Percentiles rank a stretch among this genome's conserved stretches.
phyloP scores from a whole-genome alignment of 2,329 filamentous ascomycete species.

The Boeremia lycopersici region DNA sequence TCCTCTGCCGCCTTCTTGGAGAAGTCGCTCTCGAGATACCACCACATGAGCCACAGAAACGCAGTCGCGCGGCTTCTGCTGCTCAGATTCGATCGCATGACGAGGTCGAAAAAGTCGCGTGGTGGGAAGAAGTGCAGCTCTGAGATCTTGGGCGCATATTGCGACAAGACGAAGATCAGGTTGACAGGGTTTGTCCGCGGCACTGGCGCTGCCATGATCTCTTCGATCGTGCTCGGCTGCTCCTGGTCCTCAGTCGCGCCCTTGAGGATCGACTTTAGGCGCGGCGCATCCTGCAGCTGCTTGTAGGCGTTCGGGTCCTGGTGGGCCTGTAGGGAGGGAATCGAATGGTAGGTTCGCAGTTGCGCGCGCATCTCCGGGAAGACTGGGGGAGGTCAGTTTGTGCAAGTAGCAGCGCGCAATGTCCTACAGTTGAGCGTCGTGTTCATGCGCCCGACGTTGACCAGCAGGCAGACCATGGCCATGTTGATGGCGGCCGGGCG shows the following conservation, averaged over 20 bases:
- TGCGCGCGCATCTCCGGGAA: slow-evolving; percentile 99
- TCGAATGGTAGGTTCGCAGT: slow-evolving; percentile 95
- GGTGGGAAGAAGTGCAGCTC: slow-evolving; percentile 87
- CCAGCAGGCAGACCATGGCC: slow-evolving; percentile 98
- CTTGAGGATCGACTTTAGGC: slow-evolving; percentile 95
- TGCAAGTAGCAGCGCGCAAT: not conserved
- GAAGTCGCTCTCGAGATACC: slow-evolving; percentile 96
- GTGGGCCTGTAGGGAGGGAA: slow-evolving; percentile 91
- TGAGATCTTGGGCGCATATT: slow-evolving; percentile 87
- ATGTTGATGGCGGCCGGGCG: slow-evolving; percentile 92
- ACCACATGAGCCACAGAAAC: slow-evolving; percentile 99
- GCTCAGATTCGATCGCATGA: slow-evolving; percentile 86
- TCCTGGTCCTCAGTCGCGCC: slow-evolving; percentile 89
- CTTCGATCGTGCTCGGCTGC: slow-evolving; percentile 82
- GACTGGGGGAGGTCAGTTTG: slow-evolving; percentile 62
- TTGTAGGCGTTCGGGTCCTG: slow-evolving; percentile 97
- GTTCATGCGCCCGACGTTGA: slow-evolving; percentile 98
- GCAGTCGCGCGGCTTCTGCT: slow-evolving; percentile 83
- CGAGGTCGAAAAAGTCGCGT: slow-evolving; percentile 92
- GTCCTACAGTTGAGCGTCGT: slow-evolving; percentile 91
- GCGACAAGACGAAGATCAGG: slow-evolving; percentile 91
- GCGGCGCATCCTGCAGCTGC: slow-evolving; percentile 93
- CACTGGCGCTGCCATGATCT: slow-evolving; percentile 71
- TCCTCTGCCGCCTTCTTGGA: slow-evolving; percentile 83
- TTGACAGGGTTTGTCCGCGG: slow-evolving; percentile 97